Evolutionary conservation across 768 basidiomycete genomes (phyloP), one percentile per base, ranked within the genome.

Genomic region (Boletus bicolor): DNA sequence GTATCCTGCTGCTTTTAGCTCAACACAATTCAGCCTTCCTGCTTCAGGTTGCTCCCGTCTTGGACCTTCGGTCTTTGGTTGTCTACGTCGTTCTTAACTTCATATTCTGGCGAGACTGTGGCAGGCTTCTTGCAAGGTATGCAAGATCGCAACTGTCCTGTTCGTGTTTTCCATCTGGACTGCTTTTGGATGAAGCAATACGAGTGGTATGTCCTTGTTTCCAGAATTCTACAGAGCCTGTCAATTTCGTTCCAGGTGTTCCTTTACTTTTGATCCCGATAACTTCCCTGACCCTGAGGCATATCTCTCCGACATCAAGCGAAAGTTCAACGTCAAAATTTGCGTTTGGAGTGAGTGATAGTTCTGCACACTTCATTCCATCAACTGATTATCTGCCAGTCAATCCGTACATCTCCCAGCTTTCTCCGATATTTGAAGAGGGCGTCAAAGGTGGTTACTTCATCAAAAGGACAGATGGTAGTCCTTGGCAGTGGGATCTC

Each of bases 51-150:
- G 8, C 74, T 89, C 30, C 87, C 87, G 2, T 70, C 80, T 5
- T 89, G 88, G 87, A 83, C 86, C 0, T 91, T 85, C 64, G 87
- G 87, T 3, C 80, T 89, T 4, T 89, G 87, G 86, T 76, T 89
- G 37, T 85, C 86, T 14, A 89, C 87, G 3, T 88, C 85, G 0
- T 91, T 91, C 76, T 74, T 87, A 51, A 89, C 89, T 0, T 79
- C 79, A 28, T 88, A 81, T 69, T 86, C 85, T 57, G 79, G 77
- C 49, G 76, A 82, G 51, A 89, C 89, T 0, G 88, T 91, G 15
- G 80, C 83, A 5, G 73, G 79, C 3, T 89, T 89, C 73, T 70
- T 91, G 54, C 73, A 86, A 65, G 87, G 86, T 12, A 89, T 91
- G 87, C 69, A 77, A 56, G 75, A 84, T 24, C 78, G 84, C 35